Base-by-base conservation (phyloP, 768 basidiomycete genomes). In the Mycena crocata region DNA sequence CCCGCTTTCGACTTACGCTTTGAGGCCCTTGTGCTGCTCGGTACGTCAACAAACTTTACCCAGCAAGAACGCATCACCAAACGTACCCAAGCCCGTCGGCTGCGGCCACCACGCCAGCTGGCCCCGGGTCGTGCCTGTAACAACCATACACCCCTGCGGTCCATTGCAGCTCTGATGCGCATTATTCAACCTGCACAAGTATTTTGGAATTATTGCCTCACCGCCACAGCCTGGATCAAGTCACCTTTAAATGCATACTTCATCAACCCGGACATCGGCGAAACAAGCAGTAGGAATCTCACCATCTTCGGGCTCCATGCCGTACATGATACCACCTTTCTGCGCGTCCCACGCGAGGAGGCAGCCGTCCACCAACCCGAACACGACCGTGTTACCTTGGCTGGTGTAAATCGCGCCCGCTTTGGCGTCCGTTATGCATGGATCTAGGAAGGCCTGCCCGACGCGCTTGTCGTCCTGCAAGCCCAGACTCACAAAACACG, bases 271-370 rank as follows among this genome's bases (percentile, higher is more conserved):
- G 42, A 63, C 61, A 66, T 48, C 45, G 48, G 8, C 52, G 78
- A 66, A 34, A 45, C 52, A 65, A 70, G 28, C 59, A 48, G 46
- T 15, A 35, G 26, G 12, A 35, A 46, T 44, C 84, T 70, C 73
- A 90, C 89, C 85, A 68, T 89, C 85, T 17, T 83, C 83, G 69
- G 90, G 88, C 67, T 89, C 86, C 69, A 91, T 73, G 32, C 86
- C 90, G 75, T 87, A 88, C 17, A 89, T 81, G 28, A 90, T 75
- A 3, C 77, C 78, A 14, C 83, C 86, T 60, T 83, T 86, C 73
- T 79, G 80, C 73, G 79, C 83, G 71, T 92, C 88, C 90, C 91
- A 91, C 34, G 88, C 85, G 40, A 91, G 76, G 31, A 87, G 79
- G 74, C 84, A 89, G 23, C 83, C 83, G 21, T 88, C 86, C 23